Conservation (phyloP, 1,284 basidiomycete genomes). For the Taiwanofungus camphoratus region DNA sequence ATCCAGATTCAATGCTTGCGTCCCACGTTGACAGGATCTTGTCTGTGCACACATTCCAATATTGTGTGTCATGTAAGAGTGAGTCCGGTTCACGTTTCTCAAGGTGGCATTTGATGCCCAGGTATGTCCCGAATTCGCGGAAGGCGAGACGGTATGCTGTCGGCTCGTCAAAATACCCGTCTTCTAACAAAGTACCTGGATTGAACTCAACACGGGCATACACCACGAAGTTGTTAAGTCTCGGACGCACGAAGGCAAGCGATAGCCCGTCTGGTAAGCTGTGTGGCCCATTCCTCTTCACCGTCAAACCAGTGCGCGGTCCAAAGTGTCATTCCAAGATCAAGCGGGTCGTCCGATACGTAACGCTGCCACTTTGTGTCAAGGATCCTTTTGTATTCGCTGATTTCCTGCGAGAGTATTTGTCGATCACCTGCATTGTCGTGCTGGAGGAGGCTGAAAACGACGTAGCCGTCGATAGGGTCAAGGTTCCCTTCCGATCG, state of each 20-base stretch:
- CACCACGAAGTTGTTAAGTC: background rate
- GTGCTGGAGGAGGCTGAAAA: constrained; percentile 23
- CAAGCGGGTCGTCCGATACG: constrained; percentile 22
- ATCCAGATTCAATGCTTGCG: constrained; percentile 8
- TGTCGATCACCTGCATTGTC: constrained; percentile 6
- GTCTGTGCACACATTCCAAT: constrained; percentile 15
- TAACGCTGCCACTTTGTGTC: constrained; percentile 21
- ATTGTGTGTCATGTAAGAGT: constrained; percentile 10
- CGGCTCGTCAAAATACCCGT: constrained; percentile 19
- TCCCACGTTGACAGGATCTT: constrained; percentile 9
- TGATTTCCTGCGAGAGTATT: constrained; percentile 19
- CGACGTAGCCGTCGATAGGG: constrained; percentile 26
- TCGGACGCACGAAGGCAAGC: constrained; percentile 15
- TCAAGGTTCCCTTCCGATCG: constrained; percentile 25
- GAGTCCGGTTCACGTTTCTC: constrained; percentile 3
- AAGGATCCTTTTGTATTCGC: constrained; percentile 22
- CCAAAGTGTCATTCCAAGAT: constrained; percentile 27
- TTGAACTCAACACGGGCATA: background rate
- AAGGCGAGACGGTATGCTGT: constrained; percentile 21
- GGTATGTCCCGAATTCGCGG: constrained; percentile 24
- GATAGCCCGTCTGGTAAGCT: constrained; percentile 11
- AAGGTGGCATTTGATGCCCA: constrained; percentile 21
- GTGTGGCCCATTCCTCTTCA: constrained; percentile 22
- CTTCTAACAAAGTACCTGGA: constrained; percentile 11
- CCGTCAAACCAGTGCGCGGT: constrained; percentile 23